phyloP scores from a whole-genome alignment of 495 filamentous ascomycete genomes.

The Hyaloscypha variabilis region DNA sequence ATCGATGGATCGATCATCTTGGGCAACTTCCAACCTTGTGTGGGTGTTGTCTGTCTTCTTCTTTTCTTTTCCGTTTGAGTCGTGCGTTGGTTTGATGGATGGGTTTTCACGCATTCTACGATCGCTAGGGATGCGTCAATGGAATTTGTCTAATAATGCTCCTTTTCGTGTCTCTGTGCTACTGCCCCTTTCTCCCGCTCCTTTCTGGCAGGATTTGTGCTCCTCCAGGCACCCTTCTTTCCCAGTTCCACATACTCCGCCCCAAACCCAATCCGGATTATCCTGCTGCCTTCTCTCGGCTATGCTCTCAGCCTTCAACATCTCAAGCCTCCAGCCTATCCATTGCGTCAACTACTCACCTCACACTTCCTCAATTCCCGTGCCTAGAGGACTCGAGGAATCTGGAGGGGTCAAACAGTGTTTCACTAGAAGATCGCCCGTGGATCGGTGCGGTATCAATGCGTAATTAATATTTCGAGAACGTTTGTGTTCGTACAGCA shows the following conservation, averaged over 20 bases:
- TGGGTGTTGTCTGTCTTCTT: constrained; percentile 38
- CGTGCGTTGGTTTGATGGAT: constrained; percentile 27
- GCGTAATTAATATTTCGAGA: neutral
- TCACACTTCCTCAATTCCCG: too few species aligned
- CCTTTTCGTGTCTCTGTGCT: neutral
- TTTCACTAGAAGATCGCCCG: neutral
- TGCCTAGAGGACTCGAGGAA: neutral
- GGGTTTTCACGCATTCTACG: constrained; percentile 37
- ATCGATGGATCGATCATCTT: neutral
- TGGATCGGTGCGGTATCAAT: neutral
- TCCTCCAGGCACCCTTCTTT: neutral
- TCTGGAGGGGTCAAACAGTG: neutral
- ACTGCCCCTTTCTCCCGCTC: neutral
- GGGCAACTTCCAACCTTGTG: neutral
- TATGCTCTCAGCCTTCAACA: neutral
- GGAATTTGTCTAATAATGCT: constrained; percentile 24
- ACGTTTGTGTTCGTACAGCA: neutral
- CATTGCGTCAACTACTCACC: too few species aligned
- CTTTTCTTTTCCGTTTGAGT: constrained; percentile 34
- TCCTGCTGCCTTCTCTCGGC: neutral
- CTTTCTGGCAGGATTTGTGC: neutral
- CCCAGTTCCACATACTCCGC: neutral
- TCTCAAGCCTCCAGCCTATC: neutral
- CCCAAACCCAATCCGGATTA: neutral
- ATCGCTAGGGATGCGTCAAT: constrained; percentile 29